A percentile compares a stretch with the other conserved stretches of the same genome.
Evolutionary conservation across 768 basidiomycete genomes (phyloP).

Genomic region (Mycena alexandri): DNA sequence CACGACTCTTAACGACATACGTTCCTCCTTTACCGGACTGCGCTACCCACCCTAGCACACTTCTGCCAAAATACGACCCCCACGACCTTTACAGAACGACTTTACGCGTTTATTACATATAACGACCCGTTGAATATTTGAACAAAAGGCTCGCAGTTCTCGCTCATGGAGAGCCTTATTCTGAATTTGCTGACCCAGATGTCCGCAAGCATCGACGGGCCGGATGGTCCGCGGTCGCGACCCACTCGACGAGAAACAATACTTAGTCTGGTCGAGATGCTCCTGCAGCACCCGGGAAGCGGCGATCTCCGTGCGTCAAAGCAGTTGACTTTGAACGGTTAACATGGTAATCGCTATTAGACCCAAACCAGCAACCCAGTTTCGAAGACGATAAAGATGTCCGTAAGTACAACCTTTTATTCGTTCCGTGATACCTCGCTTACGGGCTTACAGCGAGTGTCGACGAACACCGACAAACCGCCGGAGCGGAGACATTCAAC

Average conservation of each 20-base stretch:
- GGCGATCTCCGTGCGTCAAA: conserved; percentile 47
- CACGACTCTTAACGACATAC: conserved; percentile 25
- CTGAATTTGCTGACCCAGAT: conserved; percentile 19
- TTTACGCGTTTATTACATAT: conserved; percentile 22
- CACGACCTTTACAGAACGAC: conserved; percentile 21
- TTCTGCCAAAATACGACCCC: conserved; percentile 21
- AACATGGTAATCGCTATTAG: conserved; percentile 39
- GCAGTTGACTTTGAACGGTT: background rate
- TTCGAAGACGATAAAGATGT: conserved; percentile 76
- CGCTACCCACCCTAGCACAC: background rate
- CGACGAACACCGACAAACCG: conserved; percentile 77
- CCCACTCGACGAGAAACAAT: conserved; percentile 59
- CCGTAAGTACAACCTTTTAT: conserved; percentile 60
- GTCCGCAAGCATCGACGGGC: conserved; percentile 13
- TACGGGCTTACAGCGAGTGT: conserved; percentile 47
- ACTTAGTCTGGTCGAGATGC: conserved; percentile 64
- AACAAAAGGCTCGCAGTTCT: conserved; percentile 7
- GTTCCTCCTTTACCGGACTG: background rate
- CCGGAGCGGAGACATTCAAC: conserved; percentile 74
- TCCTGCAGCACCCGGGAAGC: conserved; percentile 54
- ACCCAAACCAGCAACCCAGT: conserved; percentile 55
- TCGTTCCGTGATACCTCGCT: conserved; percentile 2
- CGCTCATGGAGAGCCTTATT: background rate
- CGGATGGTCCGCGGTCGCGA: conserved; percentile 1
- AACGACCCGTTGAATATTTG: conserved; percentile 4